Conservation (phyloP, 2,329 filamentous ascomycete species). For the Xylaria sp. region DNA sequence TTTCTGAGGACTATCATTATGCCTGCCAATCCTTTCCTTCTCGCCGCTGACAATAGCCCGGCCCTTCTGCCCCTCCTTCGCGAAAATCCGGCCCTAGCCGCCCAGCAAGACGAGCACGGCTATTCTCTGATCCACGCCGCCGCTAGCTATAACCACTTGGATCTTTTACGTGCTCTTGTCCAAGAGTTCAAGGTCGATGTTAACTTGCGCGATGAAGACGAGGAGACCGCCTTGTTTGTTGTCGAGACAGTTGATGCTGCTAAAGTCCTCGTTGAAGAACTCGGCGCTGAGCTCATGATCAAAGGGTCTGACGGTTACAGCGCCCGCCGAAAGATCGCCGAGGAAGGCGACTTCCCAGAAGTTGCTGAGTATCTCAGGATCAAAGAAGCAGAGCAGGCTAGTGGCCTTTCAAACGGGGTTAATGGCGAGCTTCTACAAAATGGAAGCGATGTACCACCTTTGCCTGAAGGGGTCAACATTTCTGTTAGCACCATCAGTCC, state of each 20-base stretch:
- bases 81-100: conserved; percentile 79
- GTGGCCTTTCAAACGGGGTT: conserved; percentile 45
- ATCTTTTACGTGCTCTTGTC: conserved; percentile 80
- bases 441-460: conserved; percentile 61
- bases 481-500: conserved; percentile 80
- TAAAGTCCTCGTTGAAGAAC: conserved; percentile 81
- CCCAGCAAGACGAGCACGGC: conserved; percentile 86
- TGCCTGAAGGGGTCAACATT: conserved; percentile 81
- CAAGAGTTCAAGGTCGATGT: conserved; percentile 81
- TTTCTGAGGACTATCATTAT: conserved; percentile 48
- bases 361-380: conserved; percentile 76
- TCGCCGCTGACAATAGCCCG: conserved; percentile 84
- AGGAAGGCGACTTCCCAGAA: conserved; percentile 80
- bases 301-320: conserved; percentile 81
- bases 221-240: conserved; percentile 95
- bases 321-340: conserved; percentile 81
- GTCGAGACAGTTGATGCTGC: conserved; percentile 84
- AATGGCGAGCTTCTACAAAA: conserved; percentile 49
- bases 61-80: conserved; percentile 79
- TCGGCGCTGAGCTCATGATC: conserved; percentile 74
- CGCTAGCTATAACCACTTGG: conserved; percentile 88
- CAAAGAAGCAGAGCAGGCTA: conserved; percentile 49
- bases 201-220: conserved; percentile 88
- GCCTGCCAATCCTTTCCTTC: conserved; percentile 73
- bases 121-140: conserved; percentile 96